Conservation (phyloP, 176 grass and related monocot genomes). For the Eragrostis curvula region DNA sequence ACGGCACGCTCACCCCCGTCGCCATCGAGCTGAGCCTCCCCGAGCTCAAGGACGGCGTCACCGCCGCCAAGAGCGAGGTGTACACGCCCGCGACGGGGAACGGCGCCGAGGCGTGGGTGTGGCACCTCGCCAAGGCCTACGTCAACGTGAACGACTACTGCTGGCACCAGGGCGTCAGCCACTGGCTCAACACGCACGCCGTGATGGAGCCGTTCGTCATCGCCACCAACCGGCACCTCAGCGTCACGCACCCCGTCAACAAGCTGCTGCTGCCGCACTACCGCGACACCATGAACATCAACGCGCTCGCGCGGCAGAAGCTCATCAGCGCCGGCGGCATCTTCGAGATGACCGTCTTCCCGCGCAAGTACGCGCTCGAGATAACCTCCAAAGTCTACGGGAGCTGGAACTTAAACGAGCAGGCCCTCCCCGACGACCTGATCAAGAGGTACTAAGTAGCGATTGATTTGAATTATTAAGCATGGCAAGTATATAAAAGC, state of each 20-base stretch:
- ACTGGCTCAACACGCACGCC: slow-evolving; percentile 86
- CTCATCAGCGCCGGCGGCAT: slow-evolving; percentile 82
- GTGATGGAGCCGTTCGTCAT: slow-evolving; percentile 85
- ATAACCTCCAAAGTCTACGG: slow-evolving; percentile 66
- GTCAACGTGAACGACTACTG: slow-evolving; percentile 17
- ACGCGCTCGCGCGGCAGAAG: slow-evolving; percentile 74
- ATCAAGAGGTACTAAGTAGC: slow-evolving; percentile 41
- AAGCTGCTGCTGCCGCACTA: slow-evolving; percentile 80
- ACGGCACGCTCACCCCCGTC: slow-evolving; percentile 24
- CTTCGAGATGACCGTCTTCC: slow-evolving; percentile 77
- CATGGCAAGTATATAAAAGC: too few relatives aligned
- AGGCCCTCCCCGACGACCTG: slow-evolving; percentile 69
- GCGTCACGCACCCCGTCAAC: slow-evolving; percentile 75
- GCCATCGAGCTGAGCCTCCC: slow-evolving; percentile 32
- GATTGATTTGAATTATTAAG: too few relatives aligned
- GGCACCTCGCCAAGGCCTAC: slow-evolving; percentile 28
- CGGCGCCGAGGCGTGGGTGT: slow-evolving; percentile 4
- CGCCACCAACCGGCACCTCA: slow-evolving; percentile 72
- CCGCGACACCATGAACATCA: slow-evolving; percentile 85
- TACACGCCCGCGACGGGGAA: background rate
- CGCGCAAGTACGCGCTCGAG: slow-evolving; percentile 59
- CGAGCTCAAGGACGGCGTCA: background rate
- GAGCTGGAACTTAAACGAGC: slow-evolving; percentile 69
- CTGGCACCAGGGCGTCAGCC: slow-evolving; percentile 56
- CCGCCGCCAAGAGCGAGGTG: slow-evolving; percentile 8